Conservation (phyloP, 108 stramenopile genomes). For the Schizochytrium sp. region DNA sequence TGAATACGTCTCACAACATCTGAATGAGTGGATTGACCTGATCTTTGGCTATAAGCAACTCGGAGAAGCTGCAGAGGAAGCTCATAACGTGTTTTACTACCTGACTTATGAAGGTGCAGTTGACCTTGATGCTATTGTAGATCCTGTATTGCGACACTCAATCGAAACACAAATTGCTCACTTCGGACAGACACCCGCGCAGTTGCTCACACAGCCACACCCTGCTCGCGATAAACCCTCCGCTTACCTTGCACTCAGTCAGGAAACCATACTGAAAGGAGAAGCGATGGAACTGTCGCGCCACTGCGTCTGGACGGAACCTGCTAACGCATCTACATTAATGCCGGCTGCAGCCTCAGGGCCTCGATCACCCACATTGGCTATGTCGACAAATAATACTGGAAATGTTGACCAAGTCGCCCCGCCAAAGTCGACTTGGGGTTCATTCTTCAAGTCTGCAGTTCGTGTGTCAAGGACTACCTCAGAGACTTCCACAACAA, state of each 20-base stretch:
- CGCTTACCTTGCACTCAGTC: not conserved
- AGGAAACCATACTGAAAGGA: constrained; percentile 2
- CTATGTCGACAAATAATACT: not conserved
- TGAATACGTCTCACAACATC: constrained; percentile 87
- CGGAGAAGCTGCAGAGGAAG: constrained; percentile 83
- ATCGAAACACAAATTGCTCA: constrained; percentile 93
- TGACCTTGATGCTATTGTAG: constrained; percentile 90
- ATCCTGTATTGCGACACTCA: constrained; percentile 85
- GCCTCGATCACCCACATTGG: not conserved
- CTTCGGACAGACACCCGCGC: constrained; percentile 96
- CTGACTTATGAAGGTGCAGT: constrained; percentile 97
- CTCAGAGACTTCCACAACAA: not conserved
- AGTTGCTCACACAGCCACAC: constrained; percentile 79
- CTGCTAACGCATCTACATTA: constrained; percentile 1
- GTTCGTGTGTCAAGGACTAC: not conserved
- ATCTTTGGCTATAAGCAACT: constrained; percentile 96
- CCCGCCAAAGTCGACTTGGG: not conserved
- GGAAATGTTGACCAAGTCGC: not conserved
- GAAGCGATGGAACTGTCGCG: not conserved
- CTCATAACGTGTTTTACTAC: constrained; percentile 93
- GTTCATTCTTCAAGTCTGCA: not conserved
- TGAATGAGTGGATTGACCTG: constrained; percentile 95
- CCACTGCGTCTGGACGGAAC: constrained; percentile 34
- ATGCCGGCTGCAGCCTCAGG: not conserved
- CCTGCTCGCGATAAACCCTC: constrained; percentile 64